A percentile compares a stretch with the other conserved stretches of the same genome.
phyloP scores from a whole-genome alignment of 169 alveolate genomes.

The Plasmodium gaboni region DNA sequence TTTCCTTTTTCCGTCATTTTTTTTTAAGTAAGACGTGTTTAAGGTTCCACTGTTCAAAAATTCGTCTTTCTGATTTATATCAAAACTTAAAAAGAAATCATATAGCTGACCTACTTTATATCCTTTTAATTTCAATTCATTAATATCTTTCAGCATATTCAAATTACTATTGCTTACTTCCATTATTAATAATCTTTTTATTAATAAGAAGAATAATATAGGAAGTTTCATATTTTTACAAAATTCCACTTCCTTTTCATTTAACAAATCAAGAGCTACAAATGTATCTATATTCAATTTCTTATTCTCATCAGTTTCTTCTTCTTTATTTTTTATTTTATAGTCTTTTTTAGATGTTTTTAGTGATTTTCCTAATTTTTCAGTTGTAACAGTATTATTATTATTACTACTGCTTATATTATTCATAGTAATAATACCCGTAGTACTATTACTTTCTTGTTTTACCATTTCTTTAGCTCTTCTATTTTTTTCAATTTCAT shows the following conservation, averaged over 20 bases:
- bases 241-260: conserved; percentile 80
- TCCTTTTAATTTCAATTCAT: conserved; percentile 79
- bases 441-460: conserved; percentile 11
- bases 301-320: conserved; percentile 40
- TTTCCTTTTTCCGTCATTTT: conserved; percentile 45
- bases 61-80: conserved; percentile 49
- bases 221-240: conserved; percentile 82
- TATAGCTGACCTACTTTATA: conserved; percentile 81
- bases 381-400: not conserved
- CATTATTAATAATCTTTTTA: conserved; percentile 78
- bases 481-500: conserved; percentile 73
- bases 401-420: too few species aligned
- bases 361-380: conserved; percentile 27
- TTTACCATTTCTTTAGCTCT: conserved; percentile 65
- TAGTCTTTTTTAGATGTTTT: conserved; percentile 38
- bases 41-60: conserved; percentile 4
- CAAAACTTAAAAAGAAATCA: conserved; percentile 82
- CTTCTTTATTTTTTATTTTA: conserved; percentile 34
- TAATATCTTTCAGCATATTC: conserved; percentile 73
- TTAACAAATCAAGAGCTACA: conserved; percentile 61
- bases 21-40: conserved; percentile 16
- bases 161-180: conserved; percentile 72
- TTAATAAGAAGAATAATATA: conserved; percentile 79
- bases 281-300: conserved; percentile 69
- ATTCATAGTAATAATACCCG: too few species aligned